phyloP scores from a whole-genome alignment of 31 red algal species.

The Porphyra umbilicalis region DNA sequence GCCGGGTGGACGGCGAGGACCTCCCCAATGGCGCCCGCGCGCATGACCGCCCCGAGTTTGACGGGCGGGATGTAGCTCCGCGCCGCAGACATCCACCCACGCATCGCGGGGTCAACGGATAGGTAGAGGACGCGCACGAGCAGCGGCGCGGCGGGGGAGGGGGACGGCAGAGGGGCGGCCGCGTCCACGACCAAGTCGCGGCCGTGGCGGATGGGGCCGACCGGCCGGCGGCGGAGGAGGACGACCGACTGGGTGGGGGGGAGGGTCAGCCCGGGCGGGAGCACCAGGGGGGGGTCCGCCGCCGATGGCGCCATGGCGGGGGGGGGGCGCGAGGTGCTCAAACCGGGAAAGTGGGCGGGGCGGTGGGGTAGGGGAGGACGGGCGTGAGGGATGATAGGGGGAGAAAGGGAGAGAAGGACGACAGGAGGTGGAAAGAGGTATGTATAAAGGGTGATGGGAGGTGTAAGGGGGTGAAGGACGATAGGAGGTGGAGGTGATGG shows the following conservation, averaged over 20 bases:
- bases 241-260: neutral
- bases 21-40: slow-evolving; percentile 37
- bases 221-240: neutral
- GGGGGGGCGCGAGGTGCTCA: too few relatives aligned
- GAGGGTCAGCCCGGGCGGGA: neutral
- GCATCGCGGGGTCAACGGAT: slow-evolving; percentile 57
- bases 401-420: too few relatives aligned
- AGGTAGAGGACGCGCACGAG: slow-evolving; percentile 49
- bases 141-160: slow-evolving; percentile 9
- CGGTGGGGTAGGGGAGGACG: too few relatives aligned
- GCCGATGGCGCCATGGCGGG: too few relatives aligned
- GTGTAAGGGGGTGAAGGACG: too few relatives aligned
- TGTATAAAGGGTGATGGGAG: too few relatives aligned
- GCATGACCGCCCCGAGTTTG: slow-evolving; percentile 39
- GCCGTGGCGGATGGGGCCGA: neutral
- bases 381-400: too few relatives aligned
- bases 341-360: too few relatives aligned
- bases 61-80: slow-evolving; percentile 46
- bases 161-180: neutral
- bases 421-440: too few relatives aligned
- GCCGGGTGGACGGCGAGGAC: slow-evolving; percentile 8
- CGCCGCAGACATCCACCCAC: slow-evolving; percentile 28
- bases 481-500: too few relatives aligned
- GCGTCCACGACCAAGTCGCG: neutral
- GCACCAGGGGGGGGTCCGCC: neutral